phyloP scores from a whole-genome alignment of 1,139 yeast genomes.

The Magnusiomyces clavatus region DNA sequence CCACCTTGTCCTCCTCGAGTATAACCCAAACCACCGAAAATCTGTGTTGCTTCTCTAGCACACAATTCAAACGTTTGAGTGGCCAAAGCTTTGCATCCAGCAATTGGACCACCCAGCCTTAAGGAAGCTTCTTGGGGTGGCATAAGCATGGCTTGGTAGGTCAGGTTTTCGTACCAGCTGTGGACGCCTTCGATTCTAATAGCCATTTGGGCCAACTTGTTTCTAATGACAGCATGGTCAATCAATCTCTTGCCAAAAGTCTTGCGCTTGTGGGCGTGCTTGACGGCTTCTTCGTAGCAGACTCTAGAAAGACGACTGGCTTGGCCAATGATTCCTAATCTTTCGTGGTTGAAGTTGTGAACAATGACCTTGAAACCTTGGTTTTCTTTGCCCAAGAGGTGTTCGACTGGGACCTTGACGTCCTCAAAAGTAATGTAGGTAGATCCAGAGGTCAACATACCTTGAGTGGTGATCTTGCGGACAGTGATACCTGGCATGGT shows the following conservation, averaged over 20 bases:
- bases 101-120: slow-evolving; percentile 40
- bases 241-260: slow-evolving; percentile 38
- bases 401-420: slow-evolving; percentile 40
- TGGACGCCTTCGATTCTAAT: slow-evolving; percentile 35
- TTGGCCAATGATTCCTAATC: slow-evolving; percentile 36
- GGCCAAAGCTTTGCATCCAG: slow-evolving; percentile 38
- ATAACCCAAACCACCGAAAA: slow-evolving; percentile 40
- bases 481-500: slow-evolving; percentile 34
- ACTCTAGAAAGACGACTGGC: slow-evolving; percentile 37
- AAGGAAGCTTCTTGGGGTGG: slow-evolving; percentile 35
- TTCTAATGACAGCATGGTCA: slow-evolving; percentile 38
- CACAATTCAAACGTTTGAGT: slow-evolving; percentile 38
- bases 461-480: slow-evolving; percentile 36
- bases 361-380: slow-evolving; percentile 39
- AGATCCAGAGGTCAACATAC: slow-evolving; percentile 36
- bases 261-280: slow-evolving; percentile 37
- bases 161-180: slow-evolving; percentile 33
- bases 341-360: slow-evolving; percentile 41
- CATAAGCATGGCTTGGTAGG: slow-evolving; percentile 33
- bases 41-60: slow-evolving; percentile 40
- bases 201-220: slow-evolving; percentile 40
- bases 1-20: slow-evolving; percentile 40
- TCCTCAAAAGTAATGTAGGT: slow-evolving; percentile 37
- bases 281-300: slow-evolving; percentile 37
- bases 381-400: slow-evolving; percentile 37